These are phyloP conservation scores for Xylaria sp. DNA, from an alignment of 2,329 filamentous ascomycete species.

Conservation along the genomic window DNA sequence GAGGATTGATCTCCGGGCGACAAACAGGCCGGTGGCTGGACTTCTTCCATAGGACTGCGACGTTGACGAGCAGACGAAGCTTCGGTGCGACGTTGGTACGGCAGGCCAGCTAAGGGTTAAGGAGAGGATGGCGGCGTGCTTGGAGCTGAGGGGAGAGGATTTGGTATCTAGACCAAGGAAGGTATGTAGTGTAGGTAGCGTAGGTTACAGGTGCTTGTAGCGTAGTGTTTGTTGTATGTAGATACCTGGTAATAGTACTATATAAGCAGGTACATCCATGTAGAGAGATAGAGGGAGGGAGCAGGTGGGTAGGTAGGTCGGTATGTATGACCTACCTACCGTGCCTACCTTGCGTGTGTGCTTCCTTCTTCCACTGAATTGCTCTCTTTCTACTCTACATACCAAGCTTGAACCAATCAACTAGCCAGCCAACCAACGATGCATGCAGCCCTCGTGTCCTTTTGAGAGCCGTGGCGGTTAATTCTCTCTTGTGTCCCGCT, in stretches of 20 bases:
- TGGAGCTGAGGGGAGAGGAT: conserved; percentile 19
- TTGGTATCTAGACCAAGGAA: conserved; percentile 14
- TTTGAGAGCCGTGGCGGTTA: conserved; percentile 5
- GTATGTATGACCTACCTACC: conserved; percentile 1
- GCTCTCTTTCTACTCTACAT: not conserved
- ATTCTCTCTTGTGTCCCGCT: conserved; percentile 7
- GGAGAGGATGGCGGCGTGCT: conserved; percentile 23
- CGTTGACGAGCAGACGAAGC: conserved; percentile 23
- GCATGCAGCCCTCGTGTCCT: not conserved
- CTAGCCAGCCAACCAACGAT: not conserved
- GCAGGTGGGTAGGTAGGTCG: not conserved
- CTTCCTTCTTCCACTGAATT: no score
- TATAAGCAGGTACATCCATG: not conserved
- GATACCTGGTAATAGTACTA: not conserved
- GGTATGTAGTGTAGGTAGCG: conserved; percentile 3
- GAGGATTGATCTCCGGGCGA: conserved; percentile 25
- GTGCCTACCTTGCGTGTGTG: not conserved
- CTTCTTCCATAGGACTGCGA: conserved; percentile 27
- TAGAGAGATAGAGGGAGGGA: not conserved
- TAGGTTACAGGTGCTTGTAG: conserved; percentile 1
- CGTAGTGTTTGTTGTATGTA: not conserved
- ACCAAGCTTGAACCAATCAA: not conserved
- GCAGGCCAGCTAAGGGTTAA: conserved; percentile 33
- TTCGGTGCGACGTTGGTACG: conserved; percentile 38
- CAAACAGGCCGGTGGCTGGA: conserved; percentile 24